Percentiles rank a stretch among this genome's conserved stretches.
These are phyloP conservation scores for Lactarius indigo DNA, from an alignment of 768 basidiomycete species.

Conservation along the genomic window DNA sequence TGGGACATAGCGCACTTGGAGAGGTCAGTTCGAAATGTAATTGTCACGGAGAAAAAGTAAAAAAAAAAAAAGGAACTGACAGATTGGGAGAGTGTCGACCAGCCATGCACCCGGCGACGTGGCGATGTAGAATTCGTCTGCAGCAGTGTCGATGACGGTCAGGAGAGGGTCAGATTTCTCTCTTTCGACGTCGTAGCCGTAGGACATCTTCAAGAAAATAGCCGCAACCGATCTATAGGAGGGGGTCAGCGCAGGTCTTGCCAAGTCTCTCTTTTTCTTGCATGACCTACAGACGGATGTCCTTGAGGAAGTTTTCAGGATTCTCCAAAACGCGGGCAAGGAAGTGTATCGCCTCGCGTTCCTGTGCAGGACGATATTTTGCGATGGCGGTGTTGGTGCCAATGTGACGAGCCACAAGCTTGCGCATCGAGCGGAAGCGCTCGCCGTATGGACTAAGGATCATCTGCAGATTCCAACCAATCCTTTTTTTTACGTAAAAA, in stretches of 20 bases:
- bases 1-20: conserved; percentile 21
- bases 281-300: conserved; percentile 7
- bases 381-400: conserved; percentile 6
- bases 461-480: conserved; percentile 18
- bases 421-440: conserved; percentile 16
- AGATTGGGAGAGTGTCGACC: conserved; percentile 11
- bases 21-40: background rate
- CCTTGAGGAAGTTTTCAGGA: conserved; percentile 10
- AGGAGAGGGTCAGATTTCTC: conserved; percentile 13
- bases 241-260: background rate
- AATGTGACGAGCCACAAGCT: conserved; percentile 16
- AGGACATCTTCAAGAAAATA: conserved; percentile 16
- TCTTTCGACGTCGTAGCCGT: conserved; percentile 12
- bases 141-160: conserved; percentile 12
- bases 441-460: conserved; percentile 11
- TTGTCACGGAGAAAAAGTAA: background rate
- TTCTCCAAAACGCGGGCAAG: conserved; percentile 4
- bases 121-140: conserved; percentile 17
- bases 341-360: conserved; percentile 10
- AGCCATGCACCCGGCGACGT: conserved; percentile 12
- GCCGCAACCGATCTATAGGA: conserved; percentile 6
- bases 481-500: conserved; percentile 8
- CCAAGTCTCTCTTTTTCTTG: background rate
- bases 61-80: background rate
- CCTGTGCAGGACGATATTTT: conserved; percentile 6